phyloP scores from a whole-genome alignment of 2,329 filamentous ascomycete species.

The Botrytis paeoniae region DNA sequence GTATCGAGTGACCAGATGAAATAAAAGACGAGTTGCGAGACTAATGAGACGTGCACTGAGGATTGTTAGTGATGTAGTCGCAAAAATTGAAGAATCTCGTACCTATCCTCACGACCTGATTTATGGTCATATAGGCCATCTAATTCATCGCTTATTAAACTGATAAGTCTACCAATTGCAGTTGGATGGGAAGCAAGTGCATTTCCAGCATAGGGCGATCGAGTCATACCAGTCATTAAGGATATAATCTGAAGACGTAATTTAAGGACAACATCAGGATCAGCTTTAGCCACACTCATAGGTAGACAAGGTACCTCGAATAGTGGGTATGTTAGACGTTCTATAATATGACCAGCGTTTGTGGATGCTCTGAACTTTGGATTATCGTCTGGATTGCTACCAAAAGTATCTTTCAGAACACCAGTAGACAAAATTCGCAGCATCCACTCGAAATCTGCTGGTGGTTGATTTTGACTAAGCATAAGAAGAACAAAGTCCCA shows the following conservation, averaged over 20 bases:
- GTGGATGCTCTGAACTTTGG: slow-evolving; percentile 41
- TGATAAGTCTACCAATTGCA: slow-evolving; percentile 71
- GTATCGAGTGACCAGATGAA: slow-evolving; percentile 58
- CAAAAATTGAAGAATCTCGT: slow-evolving; percentile 15
- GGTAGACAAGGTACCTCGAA: slow-evolving; percentile 42
- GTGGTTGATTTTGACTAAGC: slow-evolving; percentile 63
- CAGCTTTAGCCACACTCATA: slow-evolving; percentile 30
- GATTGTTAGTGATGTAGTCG: slow-evolving; percentile 6
- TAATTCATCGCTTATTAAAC: slow-evolving; percentile 72
- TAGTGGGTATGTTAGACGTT: slow-evolving; percentile 44
- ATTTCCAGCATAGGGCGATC: slow-evolving; percentile 58
- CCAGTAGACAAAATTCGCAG: slow-evolving; percentile 66
- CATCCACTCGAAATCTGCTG: slow-evolving; percentile 61
- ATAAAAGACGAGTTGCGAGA: slow-evolving; percentile 56
- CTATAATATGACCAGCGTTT: slow-evolving; percentile 38
- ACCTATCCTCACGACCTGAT: slow-evolving; percentile 43
- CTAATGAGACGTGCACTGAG: slow-evolving; percentile 52
- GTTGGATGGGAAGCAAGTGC: slow-evolving; percentile 67
- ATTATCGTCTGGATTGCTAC: slow-evolving; percentile 54
- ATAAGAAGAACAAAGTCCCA: slow-evolving; percentile 65
- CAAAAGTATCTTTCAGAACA: slow-evolving; percentile 60
- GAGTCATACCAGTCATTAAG: slow-evolving; percentile 58
- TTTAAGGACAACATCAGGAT: slow-evolving; percentile 29
- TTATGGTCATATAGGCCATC: slow-evolving; percentile 53
- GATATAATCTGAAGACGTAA: slow-evolving; percentile 43